Conservation (phyloP, 106 monocot genomes). For the Apostasia shenzhenica region DNA sequence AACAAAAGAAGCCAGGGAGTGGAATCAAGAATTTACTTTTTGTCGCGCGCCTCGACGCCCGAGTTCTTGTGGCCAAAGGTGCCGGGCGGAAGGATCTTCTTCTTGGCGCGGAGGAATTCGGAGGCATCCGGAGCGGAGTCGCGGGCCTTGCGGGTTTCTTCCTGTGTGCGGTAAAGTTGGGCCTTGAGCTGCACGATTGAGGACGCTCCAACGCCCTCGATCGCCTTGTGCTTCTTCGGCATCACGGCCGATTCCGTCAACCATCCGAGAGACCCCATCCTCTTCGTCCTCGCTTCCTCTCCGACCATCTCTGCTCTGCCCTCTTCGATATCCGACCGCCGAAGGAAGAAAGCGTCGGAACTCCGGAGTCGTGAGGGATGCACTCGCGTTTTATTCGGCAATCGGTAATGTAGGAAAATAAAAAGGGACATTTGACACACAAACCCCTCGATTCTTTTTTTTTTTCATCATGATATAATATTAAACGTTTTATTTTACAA, state of each 20-base stretch:
- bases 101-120: conserved; percentile 43
- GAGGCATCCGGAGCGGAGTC: conserved; percentile 17
- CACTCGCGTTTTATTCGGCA: too few relatives aligned
- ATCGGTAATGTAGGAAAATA: too few relatives aligned
- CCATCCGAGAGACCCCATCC: conserved; percentile 80
- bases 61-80: conserved; percentile 56
- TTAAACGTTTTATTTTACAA: too few relatives aligned
- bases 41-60: conserved; percentile 66
- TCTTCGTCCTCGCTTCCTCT: conserved; percentile 15
- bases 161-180: conserved; percentile 87
- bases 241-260: conserved; percentile 91
- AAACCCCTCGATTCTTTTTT: too few relatives aligned
- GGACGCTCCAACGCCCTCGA: conserved; percentile 86
- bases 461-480: too few relatives aligned
- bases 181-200: conserved; percentile 96
- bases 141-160: conserved; percentile 62
- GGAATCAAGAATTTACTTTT: conserved; percentile 25
- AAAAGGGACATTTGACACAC: too few relatives aligned
- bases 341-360: too few relatives aligned
- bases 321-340: neutral
- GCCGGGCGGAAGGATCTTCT: conserved; percentile 24
- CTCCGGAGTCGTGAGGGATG: too few relatives aligned
- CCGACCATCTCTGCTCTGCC: conserved; percentile 2
- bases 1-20: neutral
- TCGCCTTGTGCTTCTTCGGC: conserved; percentile 90